phyloP scores from a whole-genome alignment of 2,329 filamentous ascomycete species.

The Colletotrichum noveboracense region DNA sequence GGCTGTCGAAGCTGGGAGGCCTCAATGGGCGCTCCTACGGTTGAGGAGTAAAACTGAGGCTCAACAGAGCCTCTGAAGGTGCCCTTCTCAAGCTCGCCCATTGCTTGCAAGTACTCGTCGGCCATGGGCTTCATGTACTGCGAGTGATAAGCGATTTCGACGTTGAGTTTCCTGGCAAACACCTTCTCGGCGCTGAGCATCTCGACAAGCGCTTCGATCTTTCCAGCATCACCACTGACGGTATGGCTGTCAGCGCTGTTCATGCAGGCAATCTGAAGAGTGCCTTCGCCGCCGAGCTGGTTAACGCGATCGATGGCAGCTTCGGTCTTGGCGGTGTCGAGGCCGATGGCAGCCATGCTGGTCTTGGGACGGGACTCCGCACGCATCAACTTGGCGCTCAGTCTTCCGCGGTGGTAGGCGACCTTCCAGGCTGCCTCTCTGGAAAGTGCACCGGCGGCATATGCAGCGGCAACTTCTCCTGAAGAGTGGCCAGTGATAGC shows the following conservation, averaged over 20 bases:
- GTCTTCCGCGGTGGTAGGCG: conserved; percentile 53
- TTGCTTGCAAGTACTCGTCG: conserved; percentile 34
- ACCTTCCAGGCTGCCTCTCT: conserved; percentile 50
- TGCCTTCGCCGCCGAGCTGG: conserved; percentile 12
- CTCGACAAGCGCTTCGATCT: conserved; percentile 32
- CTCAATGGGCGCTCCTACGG: background rate
- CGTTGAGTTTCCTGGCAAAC: conserved; percentile 54
- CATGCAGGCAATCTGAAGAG: conserved; percentile 47
- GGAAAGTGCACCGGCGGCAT: conserved; percentile 39
- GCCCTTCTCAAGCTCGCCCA: background rate
- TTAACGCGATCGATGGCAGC: conserved; percentile 29
- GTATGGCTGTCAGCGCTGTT: conserved; percentile 60
- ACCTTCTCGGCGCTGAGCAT: conserved; percentile 36
- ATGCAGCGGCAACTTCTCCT: conserved; percentile 55
- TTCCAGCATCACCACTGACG: conserved; percentile 38
- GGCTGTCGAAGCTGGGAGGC: conserved; percentile 20
- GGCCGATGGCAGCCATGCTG: conserved; percentile 45
- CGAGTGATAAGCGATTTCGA: conserved; percentile 60
- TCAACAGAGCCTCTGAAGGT: background rate
- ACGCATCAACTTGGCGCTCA: conserved; percentile 29
- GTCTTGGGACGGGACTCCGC: conserved; percentile 34
- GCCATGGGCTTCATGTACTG: conserved; percentile 52
- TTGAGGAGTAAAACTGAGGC: conserved; percentile 19
- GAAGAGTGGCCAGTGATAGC: conserved; percentile 50
- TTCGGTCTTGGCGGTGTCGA: conserved; percentile 32